Conservation (phyloP, 495 filamentous ascomycete species). For the Penicillium soppii region DNA sequence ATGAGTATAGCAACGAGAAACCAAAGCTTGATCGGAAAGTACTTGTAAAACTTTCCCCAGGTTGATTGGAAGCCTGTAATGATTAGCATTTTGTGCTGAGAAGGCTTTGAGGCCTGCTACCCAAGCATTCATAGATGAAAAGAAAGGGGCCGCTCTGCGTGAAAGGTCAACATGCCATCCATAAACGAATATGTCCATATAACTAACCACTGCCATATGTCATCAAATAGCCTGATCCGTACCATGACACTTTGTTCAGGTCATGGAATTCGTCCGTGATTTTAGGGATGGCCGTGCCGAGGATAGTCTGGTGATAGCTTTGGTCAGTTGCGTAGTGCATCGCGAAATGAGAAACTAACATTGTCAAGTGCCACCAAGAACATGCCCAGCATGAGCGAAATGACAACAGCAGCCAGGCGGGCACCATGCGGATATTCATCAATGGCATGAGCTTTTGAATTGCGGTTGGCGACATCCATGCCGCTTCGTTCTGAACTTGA, state of each 20-base stretch:
- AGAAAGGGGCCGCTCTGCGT: neutral
- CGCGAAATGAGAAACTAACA: neutral
- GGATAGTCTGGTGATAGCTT: constrained; percentile 48
- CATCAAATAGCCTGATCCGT: constrained; percentile 65
- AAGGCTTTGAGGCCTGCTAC: neutral
- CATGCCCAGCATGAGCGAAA: neutral
- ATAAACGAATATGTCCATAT: neutral
- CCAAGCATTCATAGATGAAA: neutral
- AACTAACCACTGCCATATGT: constrained; percentile 34
- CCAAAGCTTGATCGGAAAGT: constrained; percentile 44
- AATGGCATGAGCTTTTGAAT: neutral
- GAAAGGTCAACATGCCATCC: neutral
- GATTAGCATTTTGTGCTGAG: neutral
- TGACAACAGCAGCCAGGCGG: neutral
- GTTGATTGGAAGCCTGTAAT: constrained; percentile 46
- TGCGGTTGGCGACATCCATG: neutral
- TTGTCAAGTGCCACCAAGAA: neutral
- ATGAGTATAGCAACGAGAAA: constrained; percentile 61
- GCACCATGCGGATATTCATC: neutral
- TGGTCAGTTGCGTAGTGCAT: neutral
- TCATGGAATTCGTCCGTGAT: constrained; percentile 70
- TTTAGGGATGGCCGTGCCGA: constrained; percentile 68
- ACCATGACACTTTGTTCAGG: constrained; percentile 65
- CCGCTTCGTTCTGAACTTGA: neutral
- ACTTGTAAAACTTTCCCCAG: constrained; percentile 33